Conservation (phyloP, 129 eudicot genomes). For the Flaveria bidentis region DNA sequence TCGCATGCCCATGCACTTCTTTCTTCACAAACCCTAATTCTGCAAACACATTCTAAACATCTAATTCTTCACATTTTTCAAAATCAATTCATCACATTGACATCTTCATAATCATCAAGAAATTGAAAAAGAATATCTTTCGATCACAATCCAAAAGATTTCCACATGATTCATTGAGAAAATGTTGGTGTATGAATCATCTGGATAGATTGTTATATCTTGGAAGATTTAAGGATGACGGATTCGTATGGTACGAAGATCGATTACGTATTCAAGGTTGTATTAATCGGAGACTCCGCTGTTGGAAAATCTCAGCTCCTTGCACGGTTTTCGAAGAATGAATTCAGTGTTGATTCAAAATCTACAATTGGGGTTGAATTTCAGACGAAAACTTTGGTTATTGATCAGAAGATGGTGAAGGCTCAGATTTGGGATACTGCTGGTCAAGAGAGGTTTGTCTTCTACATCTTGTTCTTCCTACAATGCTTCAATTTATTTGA, state of each 20-base stretch:
- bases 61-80: background rate
- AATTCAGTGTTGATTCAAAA: slow-evolving; percentile 4
- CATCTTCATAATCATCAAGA: background rate
- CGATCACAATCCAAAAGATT: background rate
- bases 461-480: background rate
- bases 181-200: too few relatives aligned
- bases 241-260: background rate
- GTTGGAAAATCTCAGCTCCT: slow-evolving; percentile 21
- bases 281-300: slow-evolving; percentile 11
- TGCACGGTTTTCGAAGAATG: background rate
- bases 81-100: background rate
- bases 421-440: slow-evolving; percentile 21
- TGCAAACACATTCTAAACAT: background rate
- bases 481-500: too few relatives aligned
- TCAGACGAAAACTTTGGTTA: slow-evolving; percentile 16
- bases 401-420: slow-evolving; percentile 16
- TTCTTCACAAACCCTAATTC: slow-evolving; percentile 14
- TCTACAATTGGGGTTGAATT: slow-evolving; percentile 18
- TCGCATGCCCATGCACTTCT: background rate
- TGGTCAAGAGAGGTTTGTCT: slow-evolving; percentile 15
- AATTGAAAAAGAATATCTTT: background rate
- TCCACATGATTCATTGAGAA: background rate
- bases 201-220: too few relatives aligned
- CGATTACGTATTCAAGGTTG: slow-evolving; percentile 8
- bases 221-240: background rate